Conservation (phyloP, 768 basidiomycete species). For the Tephrocybe sp. region DNA sequence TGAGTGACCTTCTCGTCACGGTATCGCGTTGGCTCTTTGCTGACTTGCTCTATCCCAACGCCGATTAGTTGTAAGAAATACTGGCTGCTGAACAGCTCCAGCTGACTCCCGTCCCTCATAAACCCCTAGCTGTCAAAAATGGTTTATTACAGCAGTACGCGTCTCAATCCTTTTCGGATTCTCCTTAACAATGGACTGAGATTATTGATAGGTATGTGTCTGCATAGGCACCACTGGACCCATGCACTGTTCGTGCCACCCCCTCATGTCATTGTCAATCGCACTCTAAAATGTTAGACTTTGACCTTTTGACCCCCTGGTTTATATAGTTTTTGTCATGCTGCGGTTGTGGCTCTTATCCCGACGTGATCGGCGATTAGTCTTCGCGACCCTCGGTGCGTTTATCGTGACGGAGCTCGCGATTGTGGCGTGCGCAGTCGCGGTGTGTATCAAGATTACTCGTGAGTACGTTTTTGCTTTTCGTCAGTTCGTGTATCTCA, state of each 20-base stretch:
- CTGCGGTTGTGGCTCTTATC: constrained; percentile 38
- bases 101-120: background rate
- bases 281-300: background rate
- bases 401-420: constrained; percentile 28
- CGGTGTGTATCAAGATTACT: constrained; percentile 22
- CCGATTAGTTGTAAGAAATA: constrained; percentile 13
- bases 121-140: constrained; percentile 9
- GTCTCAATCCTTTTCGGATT: background rate
- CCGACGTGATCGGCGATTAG: constrained; percentile 22
- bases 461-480: constrained; percentile 18
- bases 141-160: constrained; percentile 16
- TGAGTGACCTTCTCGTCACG: background rate
- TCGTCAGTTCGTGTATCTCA: background rate
- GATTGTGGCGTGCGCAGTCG: constrained; percentile 19
- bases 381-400: constrained; percentile 25
- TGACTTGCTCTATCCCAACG: background rate
- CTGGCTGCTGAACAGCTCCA: too few relatives aligned
- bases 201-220: constrained; percentile 22
- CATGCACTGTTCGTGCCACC: constrained; percentile 28
- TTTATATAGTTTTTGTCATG: constrained; percentile 37
- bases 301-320: too few relatives aligned
- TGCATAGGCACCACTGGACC: constrained; percentile 32
- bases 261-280: background rate
- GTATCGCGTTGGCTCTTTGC: background rate
- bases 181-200: background rate